These are phyloP conservation scores for Pythium plurisporium DNA, from an alignment of 352 stramenopile species.

Conservation along the genomic window DNA sequence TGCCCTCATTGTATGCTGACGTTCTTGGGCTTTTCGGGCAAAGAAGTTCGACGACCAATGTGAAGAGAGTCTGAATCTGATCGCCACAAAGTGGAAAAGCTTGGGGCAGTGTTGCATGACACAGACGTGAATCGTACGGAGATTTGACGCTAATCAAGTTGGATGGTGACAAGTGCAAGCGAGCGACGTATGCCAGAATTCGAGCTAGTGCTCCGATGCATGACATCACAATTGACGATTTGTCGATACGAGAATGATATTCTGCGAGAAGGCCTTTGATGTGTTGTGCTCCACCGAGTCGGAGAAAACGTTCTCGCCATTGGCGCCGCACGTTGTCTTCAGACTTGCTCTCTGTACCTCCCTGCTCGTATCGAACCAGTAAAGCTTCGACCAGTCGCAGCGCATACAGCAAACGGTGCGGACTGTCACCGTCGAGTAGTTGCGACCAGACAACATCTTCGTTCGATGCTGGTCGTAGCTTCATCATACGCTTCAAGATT, in stretches of 20 bases:
- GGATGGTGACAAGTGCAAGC: not conserved
- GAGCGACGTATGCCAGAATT: conserved; percentile 24
- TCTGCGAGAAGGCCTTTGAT: conserved; percentile 23
- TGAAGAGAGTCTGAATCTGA: not conserved
- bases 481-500: conserved; percentile 61
- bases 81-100: conserved; percentile 1
- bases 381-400: conserved; percentile 68
- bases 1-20: not conserved
- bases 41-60: not conserved
- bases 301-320: conserved; percentile 76
- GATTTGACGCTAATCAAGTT: not conserved
- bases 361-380: conserved; percentile 34
- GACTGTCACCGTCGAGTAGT: conserved; percentile 40
- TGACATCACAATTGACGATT: not conserved
- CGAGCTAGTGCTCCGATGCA: conserved; percentile 45
- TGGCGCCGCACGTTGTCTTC: conserved; percentile 51
- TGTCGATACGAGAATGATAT: conserved; percentile 17
- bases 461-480: conserved; percentile 27
- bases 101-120: conserved; percentile 7
- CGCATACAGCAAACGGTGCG: conserved; percentile 59
- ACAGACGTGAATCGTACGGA: conserved; percentile 13
- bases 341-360: not conserved
- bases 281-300: conserved; percentile 46
- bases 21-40: not conserved
- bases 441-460: conserved; percentile 31